Percentiles rank a stretch among this genome's conserved stretches.
phyloP scores from a whole-genome alignment of 2,329 filamentous ascomycete species.

The Colletotrichum filicis region DNA sequence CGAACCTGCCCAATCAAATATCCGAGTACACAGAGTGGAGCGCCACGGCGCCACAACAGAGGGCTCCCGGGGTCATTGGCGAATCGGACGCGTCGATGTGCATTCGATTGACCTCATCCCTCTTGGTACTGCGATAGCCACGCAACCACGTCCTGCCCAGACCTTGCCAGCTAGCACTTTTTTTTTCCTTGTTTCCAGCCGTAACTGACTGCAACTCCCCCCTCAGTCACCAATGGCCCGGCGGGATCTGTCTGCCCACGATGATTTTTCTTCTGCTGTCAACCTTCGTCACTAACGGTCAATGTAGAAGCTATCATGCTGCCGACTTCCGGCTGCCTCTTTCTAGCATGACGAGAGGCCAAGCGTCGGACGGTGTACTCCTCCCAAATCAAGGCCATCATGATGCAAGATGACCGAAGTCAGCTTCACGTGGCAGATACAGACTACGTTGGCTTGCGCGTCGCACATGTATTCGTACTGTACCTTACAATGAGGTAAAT shows the following conservation, averaged over 20 bases:
- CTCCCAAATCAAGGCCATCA: not conserved
- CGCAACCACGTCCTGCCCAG: not conserved
- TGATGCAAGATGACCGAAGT: not conserved
- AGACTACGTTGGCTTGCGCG: not conserved
- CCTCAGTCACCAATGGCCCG: not conserved
- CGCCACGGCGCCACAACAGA: slow-evolving; percentile 1
- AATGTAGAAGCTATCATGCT: not conserved
- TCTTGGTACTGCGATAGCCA: slow-evolving; percentile 1
- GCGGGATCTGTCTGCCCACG: not conserved
- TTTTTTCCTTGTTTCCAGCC: slow-evolving; percentile 19
- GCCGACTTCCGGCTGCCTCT: not conserved
- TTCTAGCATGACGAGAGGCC: not conserved
- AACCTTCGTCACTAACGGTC: not conserved
- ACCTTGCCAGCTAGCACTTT: not conserved
- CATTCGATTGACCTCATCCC: slow-evolving; percentile 23
- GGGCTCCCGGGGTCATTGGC: not conserved
- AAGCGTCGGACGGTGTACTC: not conserved
- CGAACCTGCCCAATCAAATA: slow-evolving; percentile 11
- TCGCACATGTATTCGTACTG: not conserved
- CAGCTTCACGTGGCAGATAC: not conserved
- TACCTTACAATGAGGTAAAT: not conserved
- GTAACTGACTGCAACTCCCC: not conserved
- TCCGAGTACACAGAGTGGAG: not conserved
- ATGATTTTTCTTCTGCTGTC: not conserved
- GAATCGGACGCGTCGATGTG: slow-evolving; percentile 3